Evolutionary conservation across 2,329 filamentous ascomycete species (phyloP).

Genomic region (Epichloe elymi): DNA sequence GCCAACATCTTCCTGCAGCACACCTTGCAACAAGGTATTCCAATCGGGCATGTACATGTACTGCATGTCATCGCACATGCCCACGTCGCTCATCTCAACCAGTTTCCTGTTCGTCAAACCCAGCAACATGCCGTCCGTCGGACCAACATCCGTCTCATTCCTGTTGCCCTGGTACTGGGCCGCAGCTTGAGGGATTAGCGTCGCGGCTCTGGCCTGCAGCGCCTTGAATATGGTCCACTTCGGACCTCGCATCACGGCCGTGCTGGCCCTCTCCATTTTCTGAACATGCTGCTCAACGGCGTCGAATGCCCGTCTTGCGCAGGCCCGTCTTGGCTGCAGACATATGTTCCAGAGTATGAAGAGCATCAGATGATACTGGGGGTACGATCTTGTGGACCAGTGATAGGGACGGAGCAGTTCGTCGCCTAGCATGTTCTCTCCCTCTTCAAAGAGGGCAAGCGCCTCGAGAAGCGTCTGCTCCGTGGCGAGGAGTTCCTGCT

Average conservation of each 20-base stretch:
- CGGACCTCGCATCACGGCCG: constrained; percentile 6
- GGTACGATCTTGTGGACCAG: constrained; percentile 26
- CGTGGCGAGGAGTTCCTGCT: constrained; percentile 12
- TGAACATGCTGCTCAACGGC: constrained; percentile 9
- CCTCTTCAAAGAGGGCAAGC: constrained; percentile 19
- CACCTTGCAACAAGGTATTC: constrained; percentile 17
- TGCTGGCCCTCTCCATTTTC: neutral
- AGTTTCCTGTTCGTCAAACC: neutral
- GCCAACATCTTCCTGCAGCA: constrained; percentile 14
- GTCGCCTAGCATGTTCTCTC: constrained; percentile 17
- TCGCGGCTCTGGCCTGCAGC: constrained; percentile 17
- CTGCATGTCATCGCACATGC: constrained; percentile 4
- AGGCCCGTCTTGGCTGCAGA: constrained; percentile 20
- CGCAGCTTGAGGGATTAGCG: constrained; percentile 9
- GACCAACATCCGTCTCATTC: neutral
- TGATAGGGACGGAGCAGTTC: constrained; percentile 24
- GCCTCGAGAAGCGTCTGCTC: constrained; percentile 23
- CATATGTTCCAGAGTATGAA: constrained; percentile 31
- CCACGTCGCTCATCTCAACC: neutral
- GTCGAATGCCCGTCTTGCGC: constrained; percentile 18
- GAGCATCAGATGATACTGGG: constrained; percentile 29
- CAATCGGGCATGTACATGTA: constrained; percentile 15
- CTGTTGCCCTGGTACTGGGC: neutral
- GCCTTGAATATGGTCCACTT: constrained; percentile 20
- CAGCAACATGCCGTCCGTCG: neutral